phyloP scores from a whole-genome alignment of 306 rosid genomes.

The Hippophae rhamnoides region DNA sequence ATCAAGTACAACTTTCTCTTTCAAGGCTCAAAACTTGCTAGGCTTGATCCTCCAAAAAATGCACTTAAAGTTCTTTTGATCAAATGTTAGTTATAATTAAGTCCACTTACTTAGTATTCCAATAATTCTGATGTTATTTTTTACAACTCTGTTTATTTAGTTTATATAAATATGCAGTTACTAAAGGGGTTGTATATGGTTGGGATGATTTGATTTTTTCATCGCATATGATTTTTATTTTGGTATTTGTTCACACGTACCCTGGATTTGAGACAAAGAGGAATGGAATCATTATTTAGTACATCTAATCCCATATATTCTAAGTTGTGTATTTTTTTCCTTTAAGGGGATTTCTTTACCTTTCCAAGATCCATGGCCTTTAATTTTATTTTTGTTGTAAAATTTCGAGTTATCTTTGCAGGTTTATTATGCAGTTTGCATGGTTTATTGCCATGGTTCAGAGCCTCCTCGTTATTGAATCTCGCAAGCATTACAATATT shows the following conservation, averaged over 20 bases:
- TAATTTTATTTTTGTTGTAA: neutral
- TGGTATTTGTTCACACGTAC: constrained; percentile 38
- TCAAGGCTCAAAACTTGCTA: constrained; percentile 27
- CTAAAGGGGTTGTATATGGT: constrained; percentile 16
- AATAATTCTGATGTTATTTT: neutral
- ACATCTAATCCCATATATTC: neutral
- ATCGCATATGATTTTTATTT: constrained; percentile 46
- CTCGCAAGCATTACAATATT: constrained; percentile 19
- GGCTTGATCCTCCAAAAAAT: constrained; percentile 34
- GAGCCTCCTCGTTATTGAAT: constrained; percentile 27
- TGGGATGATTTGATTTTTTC: constrained; percentile 53
- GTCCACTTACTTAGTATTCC: neutral
- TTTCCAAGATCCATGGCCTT: neutral
- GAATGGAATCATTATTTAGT: constrained; percentile 10
- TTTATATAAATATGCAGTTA: neutral
- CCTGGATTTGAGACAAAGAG: constrained; percentile 34
- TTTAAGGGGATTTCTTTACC: no score
- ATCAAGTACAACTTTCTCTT: constrained; percentile 9
- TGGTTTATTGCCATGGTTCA: constrained; percentile 38
- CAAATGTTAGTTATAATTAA: constrained; percentile 21
- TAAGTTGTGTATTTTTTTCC: neutral
- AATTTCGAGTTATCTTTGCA: constrained; percentile 7
- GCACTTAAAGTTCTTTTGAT: constrained; percentile 32
- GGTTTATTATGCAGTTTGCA: constrained; percentile 39
- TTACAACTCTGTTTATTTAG: constrained; percentile 7